phyloP scores from a whole-genome alignment of 2,329 filamentous ascomycete species.

The Aphanocladium album region DNA sequence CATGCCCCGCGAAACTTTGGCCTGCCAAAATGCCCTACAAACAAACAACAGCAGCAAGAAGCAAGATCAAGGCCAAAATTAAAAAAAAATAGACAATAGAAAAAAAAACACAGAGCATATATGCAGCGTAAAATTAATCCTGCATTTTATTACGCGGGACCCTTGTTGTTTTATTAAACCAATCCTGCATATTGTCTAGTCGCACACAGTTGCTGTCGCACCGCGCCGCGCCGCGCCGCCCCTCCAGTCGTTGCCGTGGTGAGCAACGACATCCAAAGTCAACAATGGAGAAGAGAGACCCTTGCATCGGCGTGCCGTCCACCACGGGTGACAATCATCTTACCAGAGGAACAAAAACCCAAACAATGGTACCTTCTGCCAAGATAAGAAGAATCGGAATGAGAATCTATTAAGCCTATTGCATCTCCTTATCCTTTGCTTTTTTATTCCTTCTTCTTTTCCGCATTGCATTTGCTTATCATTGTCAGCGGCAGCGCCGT shows the following conservation, averaged over 20 bases:
- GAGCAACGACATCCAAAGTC: slow-evolving; percentile 9
- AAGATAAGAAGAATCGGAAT: not conserved
- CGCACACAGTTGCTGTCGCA: not conserved
- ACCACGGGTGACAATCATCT: too few relatives aligned
- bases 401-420: not conserved
- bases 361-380: not conserved
- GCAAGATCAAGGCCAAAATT: too few relatives aligned
- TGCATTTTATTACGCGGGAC: not conserved
- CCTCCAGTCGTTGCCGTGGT: slow-evolving; percentile 13
- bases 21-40: too few relatives aligned
- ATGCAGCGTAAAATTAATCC: not conserved
- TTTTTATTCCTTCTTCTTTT: slow-evolving; percentile 10
- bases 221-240: not conserved
- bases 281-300: slow-evolving; percentile 14
- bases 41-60: too few relatives aligned
- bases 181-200: not conserved
- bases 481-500: not conserved
- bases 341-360: too few relatives aligned
- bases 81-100: too few relatives aligned
- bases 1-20: too few relatives aligned
- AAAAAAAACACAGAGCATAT: not conserved
- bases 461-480: not conserved
- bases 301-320: not conserved
- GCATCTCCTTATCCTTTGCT: not conserved
- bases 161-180: too few relatives aligned